Conservation (phyloP, 441 rosid species). For the Cnidoscolus chayamansa region DNA sequence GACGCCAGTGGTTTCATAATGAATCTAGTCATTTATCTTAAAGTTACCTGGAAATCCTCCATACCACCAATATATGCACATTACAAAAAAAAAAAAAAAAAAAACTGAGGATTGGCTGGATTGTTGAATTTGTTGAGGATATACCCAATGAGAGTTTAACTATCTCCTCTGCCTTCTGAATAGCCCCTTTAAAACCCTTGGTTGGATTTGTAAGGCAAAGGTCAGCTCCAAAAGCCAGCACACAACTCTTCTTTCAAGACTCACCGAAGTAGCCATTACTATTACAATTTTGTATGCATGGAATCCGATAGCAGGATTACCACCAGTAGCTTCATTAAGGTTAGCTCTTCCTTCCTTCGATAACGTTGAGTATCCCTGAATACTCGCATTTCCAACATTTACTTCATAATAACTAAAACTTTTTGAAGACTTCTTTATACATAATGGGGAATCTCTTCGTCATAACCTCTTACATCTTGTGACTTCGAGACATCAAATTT, state of each 20-base stretch:
- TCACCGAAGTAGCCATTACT: conserved; percentile 10
- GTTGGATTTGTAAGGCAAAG: conserved; percentile 16
- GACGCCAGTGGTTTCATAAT: conserved; percentile 16
- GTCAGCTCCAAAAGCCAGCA: conserved; percentile 19
- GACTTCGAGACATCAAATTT: too few relatives aligned
- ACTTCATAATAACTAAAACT: too few relatives aligned
- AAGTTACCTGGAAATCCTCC: neutral
- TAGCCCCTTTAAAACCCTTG: conserved; percentile 14
- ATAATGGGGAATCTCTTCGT: too few relatives aligned
- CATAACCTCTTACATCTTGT: too few relatives aligned
- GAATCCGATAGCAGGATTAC: conserved; percentile 12
- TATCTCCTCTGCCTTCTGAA: conserved; percentile 18
- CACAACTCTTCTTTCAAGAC: conserved; percentile 20
- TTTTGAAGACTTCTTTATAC: too few relatives aligned
- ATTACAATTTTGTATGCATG: conserved; percentile 4
- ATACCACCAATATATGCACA: too few relatives aligned
- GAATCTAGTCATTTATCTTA: neutral
- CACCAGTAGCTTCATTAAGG: conserved; percentile 9
- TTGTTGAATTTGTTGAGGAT: conserved; percentile 16
- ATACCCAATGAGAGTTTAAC: conserved; percentile 10
- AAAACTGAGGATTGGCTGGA: conserved; percentile 21
- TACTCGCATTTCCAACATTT: too few relatives aligned
- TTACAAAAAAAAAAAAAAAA: too few relatives aligned
- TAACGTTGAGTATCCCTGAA: too few relatives aligned
- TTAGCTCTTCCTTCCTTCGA: too few relatives aligned